Evolutionary conservation across 306 rosid genomes (phyloP).

Genomic region (Quercus alba): DNA sequence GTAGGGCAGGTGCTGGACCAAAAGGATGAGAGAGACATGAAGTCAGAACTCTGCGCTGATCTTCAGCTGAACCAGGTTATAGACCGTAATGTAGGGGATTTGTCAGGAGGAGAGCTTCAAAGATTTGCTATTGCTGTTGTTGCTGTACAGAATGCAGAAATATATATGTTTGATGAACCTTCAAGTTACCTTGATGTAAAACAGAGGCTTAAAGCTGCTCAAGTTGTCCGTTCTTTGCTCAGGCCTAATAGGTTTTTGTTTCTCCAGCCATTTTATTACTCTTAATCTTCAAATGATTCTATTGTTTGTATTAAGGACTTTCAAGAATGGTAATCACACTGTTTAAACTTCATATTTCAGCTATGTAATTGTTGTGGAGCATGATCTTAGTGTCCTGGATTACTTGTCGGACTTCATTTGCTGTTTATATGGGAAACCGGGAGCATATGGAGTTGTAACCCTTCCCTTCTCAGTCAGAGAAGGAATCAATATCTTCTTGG

Average conservation of each 20-base stretch:
- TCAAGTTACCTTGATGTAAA: constrained; percentile 98
- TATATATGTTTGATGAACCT: constrained; percentile 97
- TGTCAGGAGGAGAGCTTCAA: constrained; percentile 99
- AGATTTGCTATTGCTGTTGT: constrained; percentile 97
- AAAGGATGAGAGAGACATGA: constrained; percentile 77
- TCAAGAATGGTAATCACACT: constrained; percentile 14
- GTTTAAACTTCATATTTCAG: constrained; percentile 46
- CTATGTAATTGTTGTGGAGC: constrained; percentile 99
- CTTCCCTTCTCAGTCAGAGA: constrained; percentile 99
- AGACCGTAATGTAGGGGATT: constrained; percentile 93
- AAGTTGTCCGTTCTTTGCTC: constrained; percentile 83
- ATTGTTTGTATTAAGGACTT: not conserved
- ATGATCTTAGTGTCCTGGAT: constrained; percentile 97
- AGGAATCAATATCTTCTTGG: constrained; percentile 97
- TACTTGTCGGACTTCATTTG: constrained; percentile 97
- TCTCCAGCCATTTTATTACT: not conserved
- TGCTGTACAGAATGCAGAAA: constrained; percentile 93
- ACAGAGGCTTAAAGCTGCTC: constrained; percentile 97
- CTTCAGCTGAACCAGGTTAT: constrained; percentile 93
- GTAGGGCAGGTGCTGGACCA: constrained; percentile 90
- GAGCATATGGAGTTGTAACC: constrained; percentile 98
- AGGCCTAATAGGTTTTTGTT: constrained; percentile 77
- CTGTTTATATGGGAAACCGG: constrained; percentile 98
- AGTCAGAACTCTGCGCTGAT: constrained; percentile 69
- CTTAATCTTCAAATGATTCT: not conserved